Base-by-base conservation (phyloP, 23 red algal species). In the Agarophyton chilense region DNA sequence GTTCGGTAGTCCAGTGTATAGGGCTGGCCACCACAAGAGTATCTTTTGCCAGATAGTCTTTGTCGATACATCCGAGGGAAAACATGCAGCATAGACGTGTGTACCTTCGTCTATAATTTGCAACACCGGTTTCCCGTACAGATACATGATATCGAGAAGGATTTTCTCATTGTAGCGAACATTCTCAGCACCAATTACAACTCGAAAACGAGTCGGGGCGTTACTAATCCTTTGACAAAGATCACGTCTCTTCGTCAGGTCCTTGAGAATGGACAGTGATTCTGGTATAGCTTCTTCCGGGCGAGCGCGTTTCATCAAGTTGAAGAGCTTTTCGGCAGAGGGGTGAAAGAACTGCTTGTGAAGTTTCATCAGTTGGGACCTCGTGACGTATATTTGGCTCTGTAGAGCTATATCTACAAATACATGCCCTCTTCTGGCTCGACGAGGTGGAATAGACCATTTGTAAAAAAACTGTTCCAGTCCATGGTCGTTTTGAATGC, bases 131-230 rank as follows among this genome's bases (percentile, higher is more conserved):
- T 41, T 6, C 4, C 49, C 46, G 56, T 91, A 50, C 26, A 91
- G 43, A 57, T 91, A 91, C 60, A 91, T 81, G 28, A 91, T 62
- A 39, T 91, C 87, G 19, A 81, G 47, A 13, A 67, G 79, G 42
- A 91, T 6, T 6, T 2, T 18, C 13, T 91, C 55, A 42, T 91
- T 91, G 45, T 81, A 91, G 0, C 34, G 24, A 26, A 39, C 76
- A 52, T 91, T 77, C 49, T 77, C 83, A 4, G 65, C 39, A 0
- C 83, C 66, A 19, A 88, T 14, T 34, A 66, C 17, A 51, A 88
- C 66, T 29, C 67, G 52, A 60, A 88, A 88, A 12, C 83, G 64
- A 22, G 46, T 76, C 4, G 83, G 83, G 4, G 66, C 63, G 40
- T 4, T 8, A 35, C 58, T 17, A 60, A 88, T 76, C 32, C 83